Evolutionary conservation across 371 early-diverging fungal species (phyloP).

Genomic region (Polyrhizophydium stewartii): DNA sequence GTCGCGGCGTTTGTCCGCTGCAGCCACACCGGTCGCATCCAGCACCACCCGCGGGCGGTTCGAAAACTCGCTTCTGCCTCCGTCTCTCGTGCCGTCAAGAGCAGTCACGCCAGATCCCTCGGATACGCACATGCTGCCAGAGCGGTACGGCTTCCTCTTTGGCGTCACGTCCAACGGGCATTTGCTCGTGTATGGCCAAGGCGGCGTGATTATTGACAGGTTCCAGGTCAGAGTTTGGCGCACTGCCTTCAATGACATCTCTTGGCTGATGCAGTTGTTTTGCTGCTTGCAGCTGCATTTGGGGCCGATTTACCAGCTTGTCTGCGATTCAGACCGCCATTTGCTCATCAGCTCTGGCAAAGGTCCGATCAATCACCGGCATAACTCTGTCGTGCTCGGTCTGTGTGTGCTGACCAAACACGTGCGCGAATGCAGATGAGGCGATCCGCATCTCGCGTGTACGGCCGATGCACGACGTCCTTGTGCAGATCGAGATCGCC

Average conservation of each 20-base stretch:
- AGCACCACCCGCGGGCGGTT: too few relatives aligned
- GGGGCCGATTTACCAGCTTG: constrained; percentile 27
- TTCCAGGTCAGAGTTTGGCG: constrained; percentile 20
- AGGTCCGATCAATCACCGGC: constrained; percentile 16
- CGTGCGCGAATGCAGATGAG: too few relatives aligned
- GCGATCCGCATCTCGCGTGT: constrained; percentile 28
- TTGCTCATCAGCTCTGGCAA: constrained; percentile 26
- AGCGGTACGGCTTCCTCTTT: constrained; percentile 29
- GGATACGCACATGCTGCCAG: too few relatives aligned
- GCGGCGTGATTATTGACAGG: constrained; percentile 35
- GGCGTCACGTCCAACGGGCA: constrained; percentile 47
- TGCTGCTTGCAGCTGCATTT: constrained; percentile 26
- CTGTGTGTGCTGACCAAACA: too few relatives aligned
- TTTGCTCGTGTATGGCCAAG: constrained; percentile 30
- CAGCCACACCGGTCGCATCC: too few relatives aligned
- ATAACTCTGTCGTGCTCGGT: too few relatives aligned
- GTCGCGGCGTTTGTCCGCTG: too few relatives aligned
- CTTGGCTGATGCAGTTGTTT: background rate
- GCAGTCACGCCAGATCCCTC: too few relatives aligned
- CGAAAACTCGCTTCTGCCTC: too few relatives aligned
- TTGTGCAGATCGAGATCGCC: constrained; percentile 23
- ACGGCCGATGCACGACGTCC: constrained; percentile 12
- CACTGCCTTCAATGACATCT: background rate
- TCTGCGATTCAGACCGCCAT: constrained; percentile 12
- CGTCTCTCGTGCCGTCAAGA: too few relatives aligned